phyloP scores from a whole-genome alignment of 768 basidiomycete species.

The Auriscalpium orientale region DNA sequence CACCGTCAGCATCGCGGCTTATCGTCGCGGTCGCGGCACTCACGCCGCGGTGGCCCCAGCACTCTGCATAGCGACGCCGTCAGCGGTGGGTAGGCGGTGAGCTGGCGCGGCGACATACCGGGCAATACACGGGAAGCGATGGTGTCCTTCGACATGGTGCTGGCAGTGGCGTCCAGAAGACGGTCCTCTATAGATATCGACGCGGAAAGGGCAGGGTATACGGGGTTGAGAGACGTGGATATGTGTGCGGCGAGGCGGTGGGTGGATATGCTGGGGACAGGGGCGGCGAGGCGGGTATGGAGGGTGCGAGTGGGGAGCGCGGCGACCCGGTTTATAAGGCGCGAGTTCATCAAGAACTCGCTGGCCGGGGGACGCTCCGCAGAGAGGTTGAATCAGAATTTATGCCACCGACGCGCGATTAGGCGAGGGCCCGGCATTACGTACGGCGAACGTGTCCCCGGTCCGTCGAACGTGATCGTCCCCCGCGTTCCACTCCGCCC shows the following conservation, averaged over 20 bases:
- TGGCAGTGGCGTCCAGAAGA: too few relatives aligned
- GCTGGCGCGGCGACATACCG: background rate
- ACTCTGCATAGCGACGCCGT: slow-evolving; percentile 37
- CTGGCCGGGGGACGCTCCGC: too few relatives aligned
- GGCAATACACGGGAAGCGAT: slow-evolving; percentile 16
- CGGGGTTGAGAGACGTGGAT: background rate
- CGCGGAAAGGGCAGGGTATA: too few relatives aligned
- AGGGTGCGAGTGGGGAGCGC: too few relatives aligned
- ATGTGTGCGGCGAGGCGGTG: background rate
- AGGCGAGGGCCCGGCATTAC: slow-evolving; percentile 11
- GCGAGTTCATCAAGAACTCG: too few relatives aligned
- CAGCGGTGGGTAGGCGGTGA: background rate
- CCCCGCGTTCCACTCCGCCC: background rate
- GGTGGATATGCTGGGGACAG: too few relatives aligned
- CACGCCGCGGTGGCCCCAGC: slow-evolving; percentile 73
- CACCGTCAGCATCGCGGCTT: slow-evolving; percentile 2
- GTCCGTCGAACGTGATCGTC: background rate
- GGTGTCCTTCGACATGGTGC: background rate
- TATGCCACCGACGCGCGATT: background rate
- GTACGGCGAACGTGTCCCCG: slow-evolving; percentile 6
- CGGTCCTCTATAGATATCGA: too few relatives aligned
- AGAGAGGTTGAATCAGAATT: too few relatives aligned
- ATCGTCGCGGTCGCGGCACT: slow-evolving; percentile 19
- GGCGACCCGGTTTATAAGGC: too few relatives aligned
- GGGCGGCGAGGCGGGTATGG: too few relatives aligned